Percentiles rank a stretch among this genome's conserved stretches.
Conservation (phyloP, 192 early-diverging fungal species). For the Gryganskiella cystojenkinii region DNA sequence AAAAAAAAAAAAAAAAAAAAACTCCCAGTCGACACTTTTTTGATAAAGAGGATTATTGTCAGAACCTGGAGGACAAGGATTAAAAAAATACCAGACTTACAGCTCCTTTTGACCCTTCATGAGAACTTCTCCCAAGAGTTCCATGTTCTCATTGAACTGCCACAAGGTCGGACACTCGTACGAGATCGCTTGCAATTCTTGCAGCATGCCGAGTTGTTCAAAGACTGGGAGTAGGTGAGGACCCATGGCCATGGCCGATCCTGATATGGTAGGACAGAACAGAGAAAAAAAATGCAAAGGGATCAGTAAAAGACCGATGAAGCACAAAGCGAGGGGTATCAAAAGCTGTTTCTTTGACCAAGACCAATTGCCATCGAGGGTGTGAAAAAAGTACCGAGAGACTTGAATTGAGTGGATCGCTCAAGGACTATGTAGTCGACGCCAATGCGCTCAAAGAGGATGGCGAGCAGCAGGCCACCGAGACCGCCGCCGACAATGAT, state of each 20-base stretch:
- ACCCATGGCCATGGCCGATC: conserved; percentile 25
- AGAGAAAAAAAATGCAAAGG: too few species aligned
- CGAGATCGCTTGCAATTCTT: conserved; percentile 3
- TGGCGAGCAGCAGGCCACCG: background rate
- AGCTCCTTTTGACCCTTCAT: background rate
- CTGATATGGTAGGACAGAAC: too few species aligned
- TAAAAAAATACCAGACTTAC: background rate
- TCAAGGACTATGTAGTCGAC: background rate
- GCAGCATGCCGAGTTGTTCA: conserved; percentile 23
- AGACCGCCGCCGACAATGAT: background rate
- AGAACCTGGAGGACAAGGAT: background rate
- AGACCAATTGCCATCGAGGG: too few species aligned
- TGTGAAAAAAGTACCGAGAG: too few species aligned
- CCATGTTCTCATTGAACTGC: background rate
- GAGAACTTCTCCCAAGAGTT: conserved; percentile 5
- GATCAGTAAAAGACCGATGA: too few species aligned
- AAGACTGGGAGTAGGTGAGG: conserved; percentile 25
- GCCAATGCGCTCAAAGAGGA: background rate
- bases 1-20: conserved; percentile 10
- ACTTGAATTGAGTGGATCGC: too few species aligned
- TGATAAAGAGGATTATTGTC: background rate
- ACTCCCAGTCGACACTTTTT: conserved; percentile 2
- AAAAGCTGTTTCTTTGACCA: too few species aligned
- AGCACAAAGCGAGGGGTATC: too few species aligned
- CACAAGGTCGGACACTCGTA: background rate